Evolutionary conservation across 768 basidiomycete species (phyloP).

Genomic region (Leccinum arenicola): DNA sequence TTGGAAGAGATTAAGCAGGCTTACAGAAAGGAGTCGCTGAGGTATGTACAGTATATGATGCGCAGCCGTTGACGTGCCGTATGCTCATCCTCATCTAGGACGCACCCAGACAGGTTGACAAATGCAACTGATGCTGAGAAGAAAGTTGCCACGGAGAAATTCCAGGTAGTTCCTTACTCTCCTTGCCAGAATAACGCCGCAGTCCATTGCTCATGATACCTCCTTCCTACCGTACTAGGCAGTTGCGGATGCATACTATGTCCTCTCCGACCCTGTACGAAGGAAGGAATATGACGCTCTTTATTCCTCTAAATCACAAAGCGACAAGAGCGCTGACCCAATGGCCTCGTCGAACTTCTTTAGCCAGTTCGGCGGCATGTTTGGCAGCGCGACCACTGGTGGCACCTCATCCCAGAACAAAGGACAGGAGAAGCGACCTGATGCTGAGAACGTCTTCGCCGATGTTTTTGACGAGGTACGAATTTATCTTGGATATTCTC

Average conservation of each 20-base stretch:
- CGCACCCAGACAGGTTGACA: slow-evolving; percentile 82
- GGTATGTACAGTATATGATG: slow-evolving; percentile 32
- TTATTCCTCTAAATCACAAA: slow-evolving; percentile 50
- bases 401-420: slow-evolving; percentile 30
- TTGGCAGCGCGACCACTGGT: slow-evolving; percentile 40
- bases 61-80: not conserved
- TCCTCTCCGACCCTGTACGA: slow-evolving; percentile 76
- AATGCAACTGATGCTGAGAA: slow-evolving; percentile 72
- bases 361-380: slow-evolving; percentile 69
- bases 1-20: slow-evolving; percentile 72
- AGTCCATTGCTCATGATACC: not conserved
- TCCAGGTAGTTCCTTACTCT: slow-evolving; percentile 54
- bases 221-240: slow-evolving; percentile 37
- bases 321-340: slow-evolving; percentile 60
- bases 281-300: slow-evolving; percentile 71
- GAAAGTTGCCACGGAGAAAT: slow-evolving; percentile 74
- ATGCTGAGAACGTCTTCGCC: slow-evolving; percentile 80
- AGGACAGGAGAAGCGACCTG: slow-evolving; percentile 49
- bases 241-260: slow-evolving; percentile 93
- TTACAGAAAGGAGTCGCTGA: slow-evolving; percentile 78
- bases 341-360: slow-evolving; percentile 75
- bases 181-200: not conserved
- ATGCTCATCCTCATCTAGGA: slow-evolving; percentile 44
- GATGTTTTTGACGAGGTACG: slow-evolving; percentile 90
- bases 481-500: not conserved